Percentiles rank a stretch among this genome's conserved stretches.
phyloP scores from a whole-genome alignment of 208 protist genomes.

The Leishmania tarentolae region DNA sequence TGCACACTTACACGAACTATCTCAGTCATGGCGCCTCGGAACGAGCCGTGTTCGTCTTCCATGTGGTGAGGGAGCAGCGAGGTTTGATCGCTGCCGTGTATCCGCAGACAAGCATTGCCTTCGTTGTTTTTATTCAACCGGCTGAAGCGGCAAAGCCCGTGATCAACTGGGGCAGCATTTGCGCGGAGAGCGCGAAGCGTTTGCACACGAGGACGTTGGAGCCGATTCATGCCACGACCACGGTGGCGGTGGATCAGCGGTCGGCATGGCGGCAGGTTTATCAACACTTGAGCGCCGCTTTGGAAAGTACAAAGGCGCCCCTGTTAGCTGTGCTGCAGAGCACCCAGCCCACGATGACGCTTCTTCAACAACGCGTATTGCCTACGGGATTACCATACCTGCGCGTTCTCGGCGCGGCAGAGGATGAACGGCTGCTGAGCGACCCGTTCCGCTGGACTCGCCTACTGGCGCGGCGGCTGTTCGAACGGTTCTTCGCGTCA shows the following conservation, averaged over 20 bases:
- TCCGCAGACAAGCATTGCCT: constrained; percentile 46
- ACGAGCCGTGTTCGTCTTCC: constrained; percentile 81
- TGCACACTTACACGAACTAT: constrained; percentile 46
- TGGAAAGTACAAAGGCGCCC: constrained; percentile 46
- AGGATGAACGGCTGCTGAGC: constrained; percentile 84
- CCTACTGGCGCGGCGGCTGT: constrained; percentile 61
- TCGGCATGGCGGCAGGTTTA: constrained; percentile 71
- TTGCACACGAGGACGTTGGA: constrained; percentile 30
- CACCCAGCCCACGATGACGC: constrained; percentile 45
- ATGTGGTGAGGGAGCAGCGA: constrained; percentile 55
- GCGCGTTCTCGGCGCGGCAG: constrained; percentile 70
- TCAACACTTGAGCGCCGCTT: constrained; percentile 47
- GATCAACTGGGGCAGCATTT: constrained; percentile 65
- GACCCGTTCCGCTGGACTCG: constrained; percentile 87
- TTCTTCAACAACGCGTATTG: constrained; percentile 70
- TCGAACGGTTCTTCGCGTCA: constrained; percentile 85
- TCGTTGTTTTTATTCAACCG: constrained; percentile 82
- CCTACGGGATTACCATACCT: constrained; percentile 70
- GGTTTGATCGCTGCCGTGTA: constrained; percentile 74
- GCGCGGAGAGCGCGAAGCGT: constrained; percentile 59
- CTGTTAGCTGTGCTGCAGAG: constrained; percentile 83
- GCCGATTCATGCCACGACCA: constrained; percentile 38
- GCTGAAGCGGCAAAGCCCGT: constrained; percentile 63
- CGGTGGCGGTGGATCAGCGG: constrained; percentile 54
- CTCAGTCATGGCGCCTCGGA: constrained; percentile 35